phyloP scores from a whole-genome alignment of 208 protist genomes.

The Kentomonas sorsogonicus region DNA sequence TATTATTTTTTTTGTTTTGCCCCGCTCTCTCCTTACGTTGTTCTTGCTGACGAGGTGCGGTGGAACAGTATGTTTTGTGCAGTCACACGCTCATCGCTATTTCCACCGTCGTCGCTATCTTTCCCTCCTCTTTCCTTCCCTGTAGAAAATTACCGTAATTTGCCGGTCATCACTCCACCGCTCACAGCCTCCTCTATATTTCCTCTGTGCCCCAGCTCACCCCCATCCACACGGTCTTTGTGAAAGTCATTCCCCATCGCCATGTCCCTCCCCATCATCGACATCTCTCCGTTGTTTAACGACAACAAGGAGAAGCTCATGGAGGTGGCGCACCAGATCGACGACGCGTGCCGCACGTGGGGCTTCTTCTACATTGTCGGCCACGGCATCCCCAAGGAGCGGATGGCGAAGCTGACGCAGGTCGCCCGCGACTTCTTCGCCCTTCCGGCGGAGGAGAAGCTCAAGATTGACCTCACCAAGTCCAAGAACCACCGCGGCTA shows the following conservation, averaged over 20 bases:
- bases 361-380: slow-evolving; percentile 84
- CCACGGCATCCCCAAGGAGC: slow-evolving; percentile 43
- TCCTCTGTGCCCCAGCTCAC: no score
- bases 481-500: slow-evolving; percentile 54
- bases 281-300: slow-evolving; percentile 54
- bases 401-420: slow-evolving; percentile 34
- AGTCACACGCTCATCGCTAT: no score
- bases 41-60: no score
- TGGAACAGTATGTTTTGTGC: no score
- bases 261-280: slow-evolving; percentile 71
- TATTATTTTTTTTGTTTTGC: no score
- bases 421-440: slow-evolving; percentile 56
- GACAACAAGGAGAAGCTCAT: slow-evolving; percentile 26
- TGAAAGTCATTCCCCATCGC: no score
- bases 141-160: no score
- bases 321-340: slow-evolving; percentile 50
- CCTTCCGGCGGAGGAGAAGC: slow-evolving; percentile 55
- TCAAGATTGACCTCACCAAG: slow-evolving; percentile 62
- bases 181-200: no score
- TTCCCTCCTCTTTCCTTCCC: no score
- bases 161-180: no score
- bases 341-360: slow-evolving; percentile 62
- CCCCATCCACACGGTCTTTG: no score
- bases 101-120: not conserved
- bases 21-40: no score